phyloP scores from a whole-genome alignment of 1,284 basidiomycete species.

The Boletus albobrunnescens region DNA sequence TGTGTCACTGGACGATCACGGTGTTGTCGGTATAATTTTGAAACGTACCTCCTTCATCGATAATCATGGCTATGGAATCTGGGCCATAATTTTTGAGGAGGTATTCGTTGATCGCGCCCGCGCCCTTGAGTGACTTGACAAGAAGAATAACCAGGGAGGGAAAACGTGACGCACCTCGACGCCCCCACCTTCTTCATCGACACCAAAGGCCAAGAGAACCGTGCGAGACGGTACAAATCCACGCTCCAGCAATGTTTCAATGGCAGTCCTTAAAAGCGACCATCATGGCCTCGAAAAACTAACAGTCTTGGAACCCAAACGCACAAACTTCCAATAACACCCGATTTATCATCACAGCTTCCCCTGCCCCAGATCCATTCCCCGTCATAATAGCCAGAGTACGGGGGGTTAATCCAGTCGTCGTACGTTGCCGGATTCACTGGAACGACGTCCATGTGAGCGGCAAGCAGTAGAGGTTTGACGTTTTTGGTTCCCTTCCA shows the following conservation, averaged over 20 bases:
- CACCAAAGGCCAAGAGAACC: constrained; percentile 63
- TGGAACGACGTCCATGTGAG: constrained; percentile 60
- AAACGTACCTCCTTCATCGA: constrained; percentile 45
- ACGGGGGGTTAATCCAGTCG: constrained; percentile 53
- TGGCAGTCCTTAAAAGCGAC: constrained; percentile 37
- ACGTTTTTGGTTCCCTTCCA: constrained; percentile 56
- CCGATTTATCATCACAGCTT: constrained; percentile 59
- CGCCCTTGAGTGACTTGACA: constrained; percentile 39
- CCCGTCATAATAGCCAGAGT: constrained; percentile 47
- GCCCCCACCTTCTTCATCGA: constrained; percentile 65
- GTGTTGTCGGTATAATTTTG: not conserved
- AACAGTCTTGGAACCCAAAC: constrained; percentile 12
- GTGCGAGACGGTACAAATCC: constrained; percentile 51
- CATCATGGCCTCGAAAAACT: not conserved
- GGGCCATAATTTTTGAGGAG: constrained; percentile 50
- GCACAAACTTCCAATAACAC: constrained; percentile 54
- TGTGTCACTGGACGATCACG: not conserved
- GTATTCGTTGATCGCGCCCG: constrained; percentile 41
- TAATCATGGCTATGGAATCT: constrained; percentile 51
- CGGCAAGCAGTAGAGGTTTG: constrained; percentile 61
- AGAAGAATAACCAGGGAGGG: constrained; percentile 5
- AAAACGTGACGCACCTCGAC: constrained; percentile 34
- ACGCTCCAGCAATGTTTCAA: constrained; percentile 52
- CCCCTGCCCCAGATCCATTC: constrained; percentile 61
- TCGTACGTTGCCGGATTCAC: constrained; percentile 49